Evolutionary conservation across 1,284 basidiomycete genomes (phyloP), one percentile per base, ranked within the genome.

Genomic region (Uromyces viciae-fabae): DNA sequence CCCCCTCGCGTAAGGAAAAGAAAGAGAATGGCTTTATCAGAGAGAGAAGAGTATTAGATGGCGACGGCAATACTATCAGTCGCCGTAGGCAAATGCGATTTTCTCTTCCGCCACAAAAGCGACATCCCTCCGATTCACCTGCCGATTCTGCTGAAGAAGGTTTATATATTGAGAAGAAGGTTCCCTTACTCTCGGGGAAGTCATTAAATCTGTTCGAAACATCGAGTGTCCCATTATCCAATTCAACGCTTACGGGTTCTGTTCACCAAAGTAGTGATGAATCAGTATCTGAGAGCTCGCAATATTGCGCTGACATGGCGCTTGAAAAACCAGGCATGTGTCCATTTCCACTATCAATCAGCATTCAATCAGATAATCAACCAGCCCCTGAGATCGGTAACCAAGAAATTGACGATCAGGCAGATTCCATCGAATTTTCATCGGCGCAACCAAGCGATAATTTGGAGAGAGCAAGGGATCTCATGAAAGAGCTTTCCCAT

Each of bases 301-400:
- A 71, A 28, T 71, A 52, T 22, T 71, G 5, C 8, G n/a, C 33
- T 71, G 43, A 19, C 46, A 52, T 36, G 46, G 46, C 11, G 49
- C 68, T 52, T 71, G 43, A 36, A 46, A 71, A 71, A 71, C 36
- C n/a, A n/a, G n/a, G n/a, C n/a, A n/a, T n/a, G n/a, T n/a, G n/a
- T n/a, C n/a, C n/a, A n/a, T n/a, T n/a, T n/a, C n/a, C n/a, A n/a
- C n/a, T n/a, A n/a, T n/a, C n/a, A n/a, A n/a, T n/a, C n/a, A n/a
- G n/a, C n/a, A n/a, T n/a, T n/a, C n/a, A n/a, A n/a, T n/a, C n/a
- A n/a, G n/a, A n/a, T n/a, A n/a, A n/a, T n/a, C n/a, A n/a, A n/a
- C n/a, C n/a, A n/a, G n/a, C n/a, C n/a, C n/a, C n/a, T n/a, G n/a
- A n/a, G n/a, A n/a, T n/a, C n/a, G n/a, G n/a, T n/a, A n/a, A n/a